Percentiles rank a stretch among this genome's conserved stretches.
Conservation (phyloP, 495 filamentous ascomycete genomes). For the Penicillium antarcticum region DNA sequence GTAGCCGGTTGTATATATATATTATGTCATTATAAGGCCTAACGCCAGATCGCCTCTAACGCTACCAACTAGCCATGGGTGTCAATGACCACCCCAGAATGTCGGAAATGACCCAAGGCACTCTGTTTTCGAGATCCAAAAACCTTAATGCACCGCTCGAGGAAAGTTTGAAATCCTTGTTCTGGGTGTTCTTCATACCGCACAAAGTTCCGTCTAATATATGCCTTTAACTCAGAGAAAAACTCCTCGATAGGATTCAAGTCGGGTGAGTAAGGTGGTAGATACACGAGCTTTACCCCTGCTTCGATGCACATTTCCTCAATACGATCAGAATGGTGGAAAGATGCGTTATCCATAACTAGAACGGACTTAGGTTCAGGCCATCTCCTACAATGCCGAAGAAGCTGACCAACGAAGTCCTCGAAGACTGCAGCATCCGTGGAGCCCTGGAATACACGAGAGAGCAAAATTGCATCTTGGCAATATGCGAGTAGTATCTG, state of each 20-base stretch:
- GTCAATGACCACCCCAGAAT: not conserved
- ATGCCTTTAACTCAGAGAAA: slow-evolving; percentile 11
- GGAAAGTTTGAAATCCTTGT: slow-evolving; percentile 1
- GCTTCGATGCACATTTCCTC: slow-evolving; percentile 1
- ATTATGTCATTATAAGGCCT: too few relatives aligned
- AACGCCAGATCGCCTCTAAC: too few relatives aligned
- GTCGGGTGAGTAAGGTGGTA: slow-evolving; percentile 2
- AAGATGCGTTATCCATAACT: not conserved
- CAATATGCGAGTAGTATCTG: slow-evolving; percentile 37
- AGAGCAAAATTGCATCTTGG: slow-evolving; percentile 27
- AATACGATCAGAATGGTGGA: not conserved
- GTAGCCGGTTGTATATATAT: too few relatives aligned
- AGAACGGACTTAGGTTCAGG: slow-evolving; percentile 18
- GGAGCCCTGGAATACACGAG: slow-evolving; percentile 28
- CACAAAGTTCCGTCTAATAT: slow-evolving; percentile 1
- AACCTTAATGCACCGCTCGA: not conserved
- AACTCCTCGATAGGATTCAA: slow-evolving; percentile 9
- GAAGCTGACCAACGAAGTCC: slow-evolving; percentile 35
- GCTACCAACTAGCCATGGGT: too few relatives aligned
- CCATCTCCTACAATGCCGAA: slow-evolving; percentile 29
- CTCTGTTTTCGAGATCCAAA: not conserved
- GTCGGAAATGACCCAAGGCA: not conserved
- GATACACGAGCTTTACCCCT: slow-evolving; percentile 26
- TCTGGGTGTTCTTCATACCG: not conserved
- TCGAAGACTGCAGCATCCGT: slow-evolving; percentile 35